Percentiles rank a stretch among this genome's conserved stretches.
Conservation (phyloP, 2,329 filamentous ascomycete species). For the Hymenotorrendiella dingleyae region DNA sequence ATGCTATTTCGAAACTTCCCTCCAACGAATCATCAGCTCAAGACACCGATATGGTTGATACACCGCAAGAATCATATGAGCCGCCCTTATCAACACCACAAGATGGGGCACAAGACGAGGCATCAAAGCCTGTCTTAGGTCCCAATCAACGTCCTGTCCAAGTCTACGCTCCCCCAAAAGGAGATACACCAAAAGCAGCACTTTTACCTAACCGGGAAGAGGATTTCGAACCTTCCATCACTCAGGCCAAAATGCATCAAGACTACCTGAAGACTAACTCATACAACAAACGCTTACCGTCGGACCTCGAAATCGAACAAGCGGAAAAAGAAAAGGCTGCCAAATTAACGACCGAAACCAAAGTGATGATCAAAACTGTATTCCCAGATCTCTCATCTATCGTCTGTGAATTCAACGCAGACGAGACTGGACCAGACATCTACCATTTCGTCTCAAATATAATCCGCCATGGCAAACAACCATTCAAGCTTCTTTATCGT, state of each 20-base stretch:
- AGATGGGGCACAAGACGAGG: background rate
- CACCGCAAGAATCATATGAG: background rate
- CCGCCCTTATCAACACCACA: background rate
- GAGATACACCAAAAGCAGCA: slow-evolving; percentile 70
- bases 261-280: slow-evolving; percentile 53
- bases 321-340: slow-evolving; percentile 60
- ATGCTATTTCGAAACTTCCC: background rate
- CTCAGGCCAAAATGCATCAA: slow-evolving; percentile 71
- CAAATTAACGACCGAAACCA: slow-evolving; percentile 58
- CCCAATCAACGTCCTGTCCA: slow-evolving; percentile 47
- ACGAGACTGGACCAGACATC: slow-evolving; percentile 64
- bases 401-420: slow-evolving; percentile 62
- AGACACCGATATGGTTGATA: background rate
- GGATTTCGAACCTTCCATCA: slow-evolving; percentile 72
- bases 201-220: slow-evolving; percentile 59
- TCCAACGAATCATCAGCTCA: background rate
- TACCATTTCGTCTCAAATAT: slow-evolving; percentile 70
- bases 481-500: slow-evolving; percentile 56
- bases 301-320: slow-evolving; percentile 74
- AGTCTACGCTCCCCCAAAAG: slow-evolving; percentile 73
- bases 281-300: slow-evolving; percentile 72
- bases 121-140: slow-evolving; percentile 16
- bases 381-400: slow-evolving; percentile 83
- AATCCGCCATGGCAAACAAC: slow-evolving; percentile 57
- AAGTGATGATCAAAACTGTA: slow-evolving; percentile 71